Base-by-base conservation (phyloP, 2,329 filamentous ascomycete genomes). In the Neoarthrinium moseri region DNA sequence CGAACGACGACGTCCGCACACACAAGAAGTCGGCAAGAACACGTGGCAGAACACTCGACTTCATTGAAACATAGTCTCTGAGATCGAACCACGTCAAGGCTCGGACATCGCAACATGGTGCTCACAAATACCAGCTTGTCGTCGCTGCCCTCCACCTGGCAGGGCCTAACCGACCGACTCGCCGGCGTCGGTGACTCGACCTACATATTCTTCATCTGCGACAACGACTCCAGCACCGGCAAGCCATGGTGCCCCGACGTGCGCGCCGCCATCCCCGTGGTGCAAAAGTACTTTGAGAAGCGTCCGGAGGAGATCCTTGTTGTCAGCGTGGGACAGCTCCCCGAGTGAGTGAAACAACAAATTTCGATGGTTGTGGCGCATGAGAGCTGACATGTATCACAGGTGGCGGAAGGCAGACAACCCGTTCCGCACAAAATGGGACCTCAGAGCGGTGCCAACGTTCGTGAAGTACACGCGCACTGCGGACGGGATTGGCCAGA, bases 211-310 rank as follows among this genome's bases (percentile, higher is more conserved):
- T 44, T 44, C 41, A 44, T 44, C 22, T 23, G 13, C 30, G 41
- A 44, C 41, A 36, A 44, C 21, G 41, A 44, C 23, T 21, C 26
- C 7, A 17, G 13, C 7, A 44, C 41, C 17, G 41, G 41, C 10
- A 30, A 44, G 22, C 41, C 41, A 10, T 44, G 41, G 41, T 44
- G 41, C 11, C 41, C 41, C 12, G 41, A 44, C n/a, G 41, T 44
- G n/a, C 41, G 41, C 6, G 41, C 41, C 22, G 41, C 41, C 32
- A 20, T 44, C 15, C 41, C 41, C 3, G 30, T 44, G 7, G 24
- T 44, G 24, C 30, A 36, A 32, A 44, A 44, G 23, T 35, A 32
- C 32, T 44, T 44, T 27, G 41, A 44, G 7, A 44, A 44, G 41
- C 18, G 41, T 7, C 7, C 26, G 5, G 32, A 35, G 21, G 41